Conservation (phyloP, 1,139 yeast species). For the Groenewaldozyma sp. region DNA sequence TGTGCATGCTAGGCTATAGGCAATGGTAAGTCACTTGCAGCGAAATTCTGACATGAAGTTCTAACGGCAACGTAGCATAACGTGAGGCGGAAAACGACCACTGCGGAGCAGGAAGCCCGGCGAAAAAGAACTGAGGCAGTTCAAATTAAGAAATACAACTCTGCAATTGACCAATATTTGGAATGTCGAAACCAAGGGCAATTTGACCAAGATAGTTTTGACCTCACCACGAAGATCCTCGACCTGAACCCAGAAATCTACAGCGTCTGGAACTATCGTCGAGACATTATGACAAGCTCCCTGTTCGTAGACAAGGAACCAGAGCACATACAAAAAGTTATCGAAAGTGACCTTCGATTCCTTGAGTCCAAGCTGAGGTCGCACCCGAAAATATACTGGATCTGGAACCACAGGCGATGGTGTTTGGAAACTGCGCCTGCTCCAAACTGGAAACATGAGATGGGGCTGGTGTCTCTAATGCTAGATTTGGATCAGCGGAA, state of each 20-base stretch:
- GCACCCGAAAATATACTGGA: constrained; percentile 90
- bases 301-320: constrained; percentile 22
- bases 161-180: constrained; percentile 31
- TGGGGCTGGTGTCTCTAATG: constrained; percentile 58
- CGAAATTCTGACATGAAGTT: background rate
- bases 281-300: constrained; percentile 48
- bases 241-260: constrained; percentile 76
- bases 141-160: constrained; percentile 48
- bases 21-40: too few species aligned
- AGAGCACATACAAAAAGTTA: constrained; percentile 29
- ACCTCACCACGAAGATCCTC: constrained; percentile 48
- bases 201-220: constrained; percentile 39
- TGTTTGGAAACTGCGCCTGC: constrained; percentile 48
- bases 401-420: constrained; percentile 94
- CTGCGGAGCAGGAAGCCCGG: constrained; percentile 44
- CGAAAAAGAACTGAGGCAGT: constrained; percentile 40
- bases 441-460: constrained; percentile 60
- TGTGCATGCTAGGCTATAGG: too few species aligned
- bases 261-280: constrained; percentile 82
- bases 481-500: constrained; percentile 70
- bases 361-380: constrained; percentile 49
- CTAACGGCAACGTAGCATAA: constrained; percentile 50
- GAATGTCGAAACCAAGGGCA: constrained; percentile 9
- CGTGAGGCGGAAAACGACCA: constrained; percentile 49
- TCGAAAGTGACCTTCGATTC: constrained; percentile 55